Percentiles rank a stretch among this genome's conserved stretches.
phyloP scores from a whole-genome alignment of 345 rosid species.

The Eucalyptus melliodora region DNA sequence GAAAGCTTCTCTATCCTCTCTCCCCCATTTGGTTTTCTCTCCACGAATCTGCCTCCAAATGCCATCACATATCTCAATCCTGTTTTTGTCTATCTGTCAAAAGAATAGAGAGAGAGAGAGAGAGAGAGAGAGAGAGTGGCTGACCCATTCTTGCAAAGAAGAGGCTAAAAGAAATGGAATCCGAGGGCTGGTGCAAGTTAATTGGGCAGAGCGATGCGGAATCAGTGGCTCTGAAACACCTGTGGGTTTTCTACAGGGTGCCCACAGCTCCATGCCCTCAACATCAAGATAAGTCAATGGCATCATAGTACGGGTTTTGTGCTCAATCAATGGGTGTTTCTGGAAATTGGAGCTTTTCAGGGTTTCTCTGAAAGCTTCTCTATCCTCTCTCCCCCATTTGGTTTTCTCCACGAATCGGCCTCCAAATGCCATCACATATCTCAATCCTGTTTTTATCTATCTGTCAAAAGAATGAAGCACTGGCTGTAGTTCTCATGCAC shows the following conservation, averaged over 20 bases:
- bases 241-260: neutral
- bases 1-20: neutral
- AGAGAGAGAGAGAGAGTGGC: neutral
- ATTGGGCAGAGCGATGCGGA: neutral
- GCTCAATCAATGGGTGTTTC: neutral
- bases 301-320: neutral
- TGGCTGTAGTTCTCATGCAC: neutral
- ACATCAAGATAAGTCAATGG: neutral
- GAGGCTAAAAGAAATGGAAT: neutral
- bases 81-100: neutral
- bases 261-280: neutral
- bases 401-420: neutral
- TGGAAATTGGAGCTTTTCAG: neutral
- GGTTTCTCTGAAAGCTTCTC: neutral
- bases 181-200: neutral
- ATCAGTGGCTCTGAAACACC: neutral
- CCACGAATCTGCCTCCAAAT: neutral
- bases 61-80: neutral
- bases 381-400: neutral
- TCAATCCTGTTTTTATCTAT: neutral
- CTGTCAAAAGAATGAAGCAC: neutral
- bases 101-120: neutral
- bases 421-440: neutral
- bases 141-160: neutral
- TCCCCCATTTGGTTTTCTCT: neutral